phyloP scores from a whole-genome alignment of 441 rosid genomes.

The Geranium incanum region DNA sequence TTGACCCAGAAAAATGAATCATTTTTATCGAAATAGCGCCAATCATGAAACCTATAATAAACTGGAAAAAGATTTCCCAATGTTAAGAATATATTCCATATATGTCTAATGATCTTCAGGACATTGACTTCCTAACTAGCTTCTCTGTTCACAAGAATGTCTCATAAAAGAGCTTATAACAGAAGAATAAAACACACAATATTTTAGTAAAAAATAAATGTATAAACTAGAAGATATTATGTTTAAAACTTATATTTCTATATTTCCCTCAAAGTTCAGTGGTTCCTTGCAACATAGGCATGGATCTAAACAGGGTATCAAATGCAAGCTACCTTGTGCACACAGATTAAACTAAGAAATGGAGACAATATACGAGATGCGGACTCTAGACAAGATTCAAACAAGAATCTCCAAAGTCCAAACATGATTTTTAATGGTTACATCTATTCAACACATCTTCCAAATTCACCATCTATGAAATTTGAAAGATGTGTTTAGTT shows the following conservation, averaged over 20 bases:
- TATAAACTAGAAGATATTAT: too few relatives aligned
- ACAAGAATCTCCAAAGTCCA: conserved; percentile 1
- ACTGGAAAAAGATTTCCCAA: background rate
- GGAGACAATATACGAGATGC: background rate
- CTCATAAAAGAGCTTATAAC: too few relatives aligned
- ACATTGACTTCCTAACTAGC: conserved; percentile 7
- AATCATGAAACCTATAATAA: background rate
- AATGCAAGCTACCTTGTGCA: too few relatives aligned
- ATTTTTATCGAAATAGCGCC: background rate
- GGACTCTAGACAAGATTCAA: background rate
- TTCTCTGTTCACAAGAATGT: background rate
- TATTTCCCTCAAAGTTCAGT: background rate
- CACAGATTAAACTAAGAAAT: background rate
- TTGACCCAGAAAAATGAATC: too few relatives aligned
- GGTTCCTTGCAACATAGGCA: background rate
- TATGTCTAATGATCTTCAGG: conserved; percentile 1
- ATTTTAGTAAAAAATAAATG: too few relatives aligned
- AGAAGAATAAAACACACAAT: too few relatives aligned
- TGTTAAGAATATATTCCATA: conserved; percentile 1
- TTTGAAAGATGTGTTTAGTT: too few relatives aligned
- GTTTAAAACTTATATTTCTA: background rate
- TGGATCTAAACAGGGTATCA: background rate
- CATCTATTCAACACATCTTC: background rate
- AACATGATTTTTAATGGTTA: background rate
- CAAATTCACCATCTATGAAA: background rate